Conservation (phyloP, 1,284 basidiomycete genomes). For the Ustilago nuda region DNA sequence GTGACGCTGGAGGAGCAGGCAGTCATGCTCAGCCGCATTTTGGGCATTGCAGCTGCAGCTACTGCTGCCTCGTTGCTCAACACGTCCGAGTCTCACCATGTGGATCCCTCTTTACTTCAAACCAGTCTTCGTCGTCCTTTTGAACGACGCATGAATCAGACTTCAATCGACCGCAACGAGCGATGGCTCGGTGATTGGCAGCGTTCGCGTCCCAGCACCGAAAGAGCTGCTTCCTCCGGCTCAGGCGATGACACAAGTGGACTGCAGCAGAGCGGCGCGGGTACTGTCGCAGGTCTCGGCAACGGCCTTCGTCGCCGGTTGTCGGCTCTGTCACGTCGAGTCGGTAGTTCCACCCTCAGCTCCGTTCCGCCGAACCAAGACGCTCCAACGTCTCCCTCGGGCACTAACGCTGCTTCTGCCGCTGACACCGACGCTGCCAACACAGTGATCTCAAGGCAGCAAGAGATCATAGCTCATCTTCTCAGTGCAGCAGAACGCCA, state of each 20-base stretch:
- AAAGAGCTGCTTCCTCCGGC: background rate
- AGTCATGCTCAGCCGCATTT: slow-evolving; percentile 64
- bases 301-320: slow-evolving; percentile 46
- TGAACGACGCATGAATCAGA: slow-evolving; percentile 31
- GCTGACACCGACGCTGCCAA: background rate
- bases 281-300: slow-evolving; percentile 19
- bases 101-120: slow-evolving; percentile 49
- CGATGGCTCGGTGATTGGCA: slow-evolving; percentile 42
- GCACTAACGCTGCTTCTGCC: background rate
- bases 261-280: background rate
- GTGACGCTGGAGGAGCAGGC: slow-evolving; percentile 67
- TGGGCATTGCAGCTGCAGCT: slow-evolving; percentile 64
- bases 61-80: slow-evolving; percentile 65
- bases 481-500: slow-evolving; percentile 36
- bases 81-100: slow-evolving; percentile 36
- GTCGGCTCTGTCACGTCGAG: slow-evolving; percentile 28
- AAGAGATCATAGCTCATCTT: slow-evolving; percentile 41
- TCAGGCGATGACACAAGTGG: background rate
- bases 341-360: slow-evolving; percentile 9
- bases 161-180: slow-evolving; percentile 21
- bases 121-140: slow-evolving; percentile 46
- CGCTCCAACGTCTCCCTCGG: background rate
- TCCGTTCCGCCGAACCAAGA: background rate
- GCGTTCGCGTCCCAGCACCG: slow-evolving; percentile 5
- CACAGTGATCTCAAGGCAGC: slow-evolving; percentile 17